phyloP scores from a whole-genome alignment of 108 stramenopile genomes.

The Ochromonas danica region DNA sequence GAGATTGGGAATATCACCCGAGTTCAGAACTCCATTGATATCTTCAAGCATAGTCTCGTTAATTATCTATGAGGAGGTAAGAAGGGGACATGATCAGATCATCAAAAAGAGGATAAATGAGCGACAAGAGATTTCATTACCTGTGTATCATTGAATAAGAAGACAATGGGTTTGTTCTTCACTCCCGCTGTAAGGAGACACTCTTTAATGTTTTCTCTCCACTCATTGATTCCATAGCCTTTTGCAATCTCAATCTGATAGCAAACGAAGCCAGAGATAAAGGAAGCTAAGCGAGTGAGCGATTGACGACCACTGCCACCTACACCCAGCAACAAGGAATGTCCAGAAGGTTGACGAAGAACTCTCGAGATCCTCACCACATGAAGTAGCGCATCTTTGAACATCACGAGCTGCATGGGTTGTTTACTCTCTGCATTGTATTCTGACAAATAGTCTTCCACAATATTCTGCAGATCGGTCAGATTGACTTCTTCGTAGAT shows the following conservation, averaged over 20 bases:
- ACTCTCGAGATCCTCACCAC: conserved; percentile 59
- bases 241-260: conserved; percentile 60
- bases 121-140: background rate
- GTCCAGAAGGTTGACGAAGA: conserved; percentile 59
- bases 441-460: conserved; percentile 59
- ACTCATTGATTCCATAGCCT: conserved; percentile 55
- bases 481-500: conserved; percentile 58
- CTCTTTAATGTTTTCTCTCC: conserved; percentile 57
- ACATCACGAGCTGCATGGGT: conserved; percentile 64
- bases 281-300: conserved; percentile 56
- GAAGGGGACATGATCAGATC: too few species aligned
- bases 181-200: conserved; percentile 58
- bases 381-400: conserved; percentile 58
- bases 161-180: conserved; percentile 51
- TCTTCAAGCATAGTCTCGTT: conserved; percentile 62
- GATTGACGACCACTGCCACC: conserved; percentile 59
- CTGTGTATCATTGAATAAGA: conserved; percentile 57
- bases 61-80: conserved; percentile 40
- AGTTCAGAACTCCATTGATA: conserved; percentile 60
- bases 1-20: conserved; percentile 63
- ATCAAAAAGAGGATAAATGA: background rate
- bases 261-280: conserved; percentile 51
- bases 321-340: conserved; percentile 60
- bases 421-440: conserved; percentile 58
- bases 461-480: conserved; percentile 38